Conservation (phyloP, 306 rosid genomes). For the Leucaena leucocephala region DNA sequence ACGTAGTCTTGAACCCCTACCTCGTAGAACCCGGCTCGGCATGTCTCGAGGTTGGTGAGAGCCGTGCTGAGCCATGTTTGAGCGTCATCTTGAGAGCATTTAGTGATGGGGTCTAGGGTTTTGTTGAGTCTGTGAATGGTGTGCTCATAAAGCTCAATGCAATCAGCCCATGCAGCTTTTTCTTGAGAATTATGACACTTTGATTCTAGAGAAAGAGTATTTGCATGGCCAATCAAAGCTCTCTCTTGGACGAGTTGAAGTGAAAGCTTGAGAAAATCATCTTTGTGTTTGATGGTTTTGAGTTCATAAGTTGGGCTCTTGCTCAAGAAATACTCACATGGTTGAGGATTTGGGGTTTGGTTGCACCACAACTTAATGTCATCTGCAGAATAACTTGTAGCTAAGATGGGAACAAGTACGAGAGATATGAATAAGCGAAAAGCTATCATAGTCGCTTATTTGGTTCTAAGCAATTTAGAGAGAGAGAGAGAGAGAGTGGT, state of each 20-base stretch:
- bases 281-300: constrained; percentile 39
- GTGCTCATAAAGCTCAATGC: constrained; percentile 55
- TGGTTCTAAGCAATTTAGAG: background rate
- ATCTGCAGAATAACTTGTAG: constrained; percentile 19
- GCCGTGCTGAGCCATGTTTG: constrained; percentile 67
- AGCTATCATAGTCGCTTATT: background rate
- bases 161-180: constrained; percentile 60
- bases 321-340: constrained; percentile 49
- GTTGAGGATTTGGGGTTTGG: constrained; percentile 59
- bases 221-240: constrained; percentile 42
- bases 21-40: constrained; percentile 51
- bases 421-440: background rate
- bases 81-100: constrained; percentile 43
- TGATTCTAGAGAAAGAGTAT: constrained; percentile 32
- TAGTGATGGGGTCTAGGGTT: constrained; percentile 32
- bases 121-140: constrained; percentile 52
- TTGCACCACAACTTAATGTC: constrained; percentile 33
- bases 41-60: constrained; percentile 60
- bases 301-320: background rate
- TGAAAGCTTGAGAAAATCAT: constrained; percentile 52
- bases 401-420: background rate
- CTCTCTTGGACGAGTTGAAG: constrained; percentile 50
- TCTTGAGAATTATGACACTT: constrained; percentile 43
- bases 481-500: background rate
- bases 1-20: constrained; percentile 38